phyloP scores from a whole-genome alignment of 2,329 filamentous ascomycete genomes.

The Neonectria punicea region DNA sequence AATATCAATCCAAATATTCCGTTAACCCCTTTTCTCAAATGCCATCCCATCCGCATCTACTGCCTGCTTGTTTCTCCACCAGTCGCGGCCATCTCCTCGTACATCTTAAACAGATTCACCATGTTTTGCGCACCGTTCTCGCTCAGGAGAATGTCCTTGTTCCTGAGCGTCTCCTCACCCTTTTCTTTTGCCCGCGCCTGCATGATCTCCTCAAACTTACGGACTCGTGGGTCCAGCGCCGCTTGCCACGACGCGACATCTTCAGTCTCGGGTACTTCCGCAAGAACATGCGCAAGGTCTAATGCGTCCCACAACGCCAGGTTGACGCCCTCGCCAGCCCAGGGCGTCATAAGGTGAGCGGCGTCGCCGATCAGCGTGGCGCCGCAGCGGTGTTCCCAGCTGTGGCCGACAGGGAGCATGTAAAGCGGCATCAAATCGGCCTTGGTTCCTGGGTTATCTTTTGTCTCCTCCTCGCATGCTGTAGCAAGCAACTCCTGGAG shows the following conservation, averaged over 20 bases:
- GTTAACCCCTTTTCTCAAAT: no score
- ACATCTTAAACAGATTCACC: background rate
- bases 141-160: constrained; percentile 13
- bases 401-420: constrained; percentile 55
- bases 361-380: constrained; percentile 65
- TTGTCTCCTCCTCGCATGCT: constrained; percentile 42
- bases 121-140: constrained; percentile 10
- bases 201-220: constrained; percentile 8
- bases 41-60: no score
- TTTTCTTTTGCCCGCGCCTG: constrained; percentile 9
- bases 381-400: constrained; percentile 54
- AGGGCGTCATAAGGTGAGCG: constrained; percentile 63
- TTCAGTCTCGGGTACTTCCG: background rate
- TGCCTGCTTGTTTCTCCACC: background rate
- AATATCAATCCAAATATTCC: no score
- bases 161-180: constrained; percentile 10
- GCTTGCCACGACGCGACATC: background rate
- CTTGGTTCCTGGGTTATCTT: constrained; percentile 19
- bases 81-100: background rate
- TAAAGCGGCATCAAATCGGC: constrained; percentile 39
- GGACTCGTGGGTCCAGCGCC: background rate
- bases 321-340: constrained; percentile 65
- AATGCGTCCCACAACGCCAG: constrained; percentile 61
- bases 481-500: constrained; percentile 44
- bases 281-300: constrained; percentile 48